Evolutionary conservation across 306 rosid genomes (phyloP).

Genomic region (Abrus precatorius): DNA sequence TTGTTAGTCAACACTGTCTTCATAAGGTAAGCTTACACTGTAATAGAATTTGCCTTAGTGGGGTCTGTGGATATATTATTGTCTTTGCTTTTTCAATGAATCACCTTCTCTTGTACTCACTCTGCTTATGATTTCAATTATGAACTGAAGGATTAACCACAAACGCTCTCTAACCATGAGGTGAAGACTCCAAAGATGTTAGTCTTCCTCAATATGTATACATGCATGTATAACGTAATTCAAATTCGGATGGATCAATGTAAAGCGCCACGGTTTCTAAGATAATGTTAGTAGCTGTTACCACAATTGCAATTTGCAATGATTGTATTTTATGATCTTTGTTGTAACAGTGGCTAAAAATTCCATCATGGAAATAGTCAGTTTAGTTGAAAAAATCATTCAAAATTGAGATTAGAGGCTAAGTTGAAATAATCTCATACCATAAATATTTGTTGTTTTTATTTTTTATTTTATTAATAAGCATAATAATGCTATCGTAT

Average conservation of each 20-base stretch:
- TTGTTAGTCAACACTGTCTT: conserved; percentile 58
- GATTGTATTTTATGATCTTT: conserved; percentile 4
- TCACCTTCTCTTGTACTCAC: conserved; percentile 20
- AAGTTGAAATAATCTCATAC: too few relatives aligned
- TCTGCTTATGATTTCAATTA: conserved; percentile 27
- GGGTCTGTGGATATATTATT: background rate
- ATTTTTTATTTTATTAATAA: too few relatives aligned
- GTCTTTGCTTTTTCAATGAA: background rate
- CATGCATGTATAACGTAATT: background rate
- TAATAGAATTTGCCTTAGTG: background rate
- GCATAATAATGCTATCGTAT: too few relatives aligned
- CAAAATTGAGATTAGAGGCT: too few relatives aligned
- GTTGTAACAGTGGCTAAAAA: background rate
- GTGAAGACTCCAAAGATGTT: conserved; percentile 15
- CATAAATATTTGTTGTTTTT: too few relatives aligned
- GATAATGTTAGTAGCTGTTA: background rate
- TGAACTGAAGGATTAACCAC: conserved; percentile 41
- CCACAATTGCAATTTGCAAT: background rate
- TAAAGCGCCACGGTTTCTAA: background rate
- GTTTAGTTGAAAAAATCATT: too few relatives aligned
- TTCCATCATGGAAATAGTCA: background rate
- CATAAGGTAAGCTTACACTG: conserved; percentile 45
- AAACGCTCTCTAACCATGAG: conserved; percentile 12
- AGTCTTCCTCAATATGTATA: background rate
- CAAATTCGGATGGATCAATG: background rate